A percentile compares a stretch with the other conserved stretches of the same genome.
Conservation (phyloP, 1,284 basidiomycete genomes). For the Fistulinella staudtii region DNA sequence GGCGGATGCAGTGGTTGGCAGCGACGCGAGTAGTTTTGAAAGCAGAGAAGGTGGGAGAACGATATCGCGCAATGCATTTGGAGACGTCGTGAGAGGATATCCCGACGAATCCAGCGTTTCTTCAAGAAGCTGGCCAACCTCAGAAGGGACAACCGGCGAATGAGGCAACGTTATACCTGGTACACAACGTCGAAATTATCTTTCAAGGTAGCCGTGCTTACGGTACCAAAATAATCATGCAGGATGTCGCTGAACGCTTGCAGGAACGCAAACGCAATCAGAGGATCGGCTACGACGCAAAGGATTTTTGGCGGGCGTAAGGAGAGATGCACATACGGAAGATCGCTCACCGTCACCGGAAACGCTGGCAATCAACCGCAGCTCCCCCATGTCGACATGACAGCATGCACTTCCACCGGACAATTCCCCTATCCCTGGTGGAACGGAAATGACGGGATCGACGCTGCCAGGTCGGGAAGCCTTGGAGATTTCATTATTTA, state of each 20-base stretch:
- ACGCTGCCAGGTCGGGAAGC: slow-evolving; percentile 49
- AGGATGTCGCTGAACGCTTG: slow-evolving; percentile 83
- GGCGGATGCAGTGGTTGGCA: slow-evolving; percentile 37
- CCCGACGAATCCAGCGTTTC: slow-evolving; percentile 92
- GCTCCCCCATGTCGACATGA: slow-evolving; percentile 73
- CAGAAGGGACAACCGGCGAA: background rate
- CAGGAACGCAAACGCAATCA: slow-evolving; percentile 87
- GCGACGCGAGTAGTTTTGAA: slow-evolving; percentile 71
- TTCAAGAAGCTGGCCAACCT: slow-evolving; percentile 73
- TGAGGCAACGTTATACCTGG: slow-evolving; percentile 52
- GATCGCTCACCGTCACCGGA: slow-evolving; percentile 69
- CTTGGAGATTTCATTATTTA: slow-evolving; percentile 69
- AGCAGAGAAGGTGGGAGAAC: slow-evolving; percentile 85
- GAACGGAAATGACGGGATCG: slow-evolving; percentile 69
- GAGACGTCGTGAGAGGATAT: slow-evolving; percentile 91
- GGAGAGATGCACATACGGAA: background rate
- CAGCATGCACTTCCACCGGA: slow-evolving; percentile 65
- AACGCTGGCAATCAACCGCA: slow-evolving; percentile 78
- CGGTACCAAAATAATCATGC: slow-evolving; percentile 73
- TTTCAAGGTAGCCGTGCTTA: slow-evolving; percentile 66
- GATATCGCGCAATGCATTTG: slow-evolving; percentile 89
- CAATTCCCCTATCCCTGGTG: slow-evolving; percentile 44
- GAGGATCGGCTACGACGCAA: slow-evolving; percentile 67
- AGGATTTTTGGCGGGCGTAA: background rate
- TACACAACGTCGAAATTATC: slow-evolving; percentile 97